These are phyloP conservation scores for Warburgia ugandensis DNA, from an alignment of 164 flowering plant species.

Conservation along the genomic window DNA sequence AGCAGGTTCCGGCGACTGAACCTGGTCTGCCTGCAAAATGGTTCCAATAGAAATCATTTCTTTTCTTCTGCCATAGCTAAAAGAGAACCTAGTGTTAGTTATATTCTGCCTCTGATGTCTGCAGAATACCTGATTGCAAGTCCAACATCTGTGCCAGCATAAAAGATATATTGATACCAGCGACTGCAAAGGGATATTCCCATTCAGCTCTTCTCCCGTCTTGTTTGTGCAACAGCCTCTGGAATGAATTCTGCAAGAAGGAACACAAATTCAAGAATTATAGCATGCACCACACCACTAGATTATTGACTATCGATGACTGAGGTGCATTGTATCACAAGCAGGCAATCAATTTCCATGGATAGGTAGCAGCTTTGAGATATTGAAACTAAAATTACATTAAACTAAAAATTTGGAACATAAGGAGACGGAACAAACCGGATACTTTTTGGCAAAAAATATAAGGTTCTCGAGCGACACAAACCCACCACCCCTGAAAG, in stretches of 20 bases:
- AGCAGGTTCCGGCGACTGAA: constrained; percentile 43
- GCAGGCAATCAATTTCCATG: no score
- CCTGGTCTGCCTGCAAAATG: constrained; percentile 47
- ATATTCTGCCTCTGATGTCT: not conserved
- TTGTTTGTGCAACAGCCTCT: constrained; percentile 64
- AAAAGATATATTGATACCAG: constrained; percentile 60
- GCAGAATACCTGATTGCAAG: constrained; percentile 63
- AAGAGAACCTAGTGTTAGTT: not conserved
- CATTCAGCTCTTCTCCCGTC: constrained; percentile 84
- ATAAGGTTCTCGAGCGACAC: constrained; percentile 90
- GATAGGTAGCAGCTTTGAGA: not conserved
- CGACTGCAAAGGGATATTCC: constrained; percentile 98
- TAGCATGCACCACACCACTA: no score
- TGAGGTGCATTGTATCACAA: no score
- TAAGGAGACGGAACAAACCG: constrained; percentile 40
- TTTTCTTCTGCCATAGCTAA: not conserved
- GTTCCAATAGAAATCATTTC: not conserved
- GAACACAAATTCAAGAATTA: no score
- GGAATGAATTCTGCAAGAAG: constrained; percentile 59
- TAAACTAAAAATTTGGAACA: not conserved
- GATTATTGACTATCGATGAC: no score
- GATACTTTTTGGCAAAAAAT: constrained; percentile 70
- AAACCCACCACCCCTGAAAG: constrained; percentile 86
- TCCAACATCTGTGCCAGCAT: constrained; percentile 76
- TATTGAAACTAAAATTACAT: not conserved